A percentile compares a stretch with the other conserved stretches of the same genome.
phyloP scores from a whole-genome alignment of 805 yeast species.

The Scheffersomyces lignosus region DNA sequence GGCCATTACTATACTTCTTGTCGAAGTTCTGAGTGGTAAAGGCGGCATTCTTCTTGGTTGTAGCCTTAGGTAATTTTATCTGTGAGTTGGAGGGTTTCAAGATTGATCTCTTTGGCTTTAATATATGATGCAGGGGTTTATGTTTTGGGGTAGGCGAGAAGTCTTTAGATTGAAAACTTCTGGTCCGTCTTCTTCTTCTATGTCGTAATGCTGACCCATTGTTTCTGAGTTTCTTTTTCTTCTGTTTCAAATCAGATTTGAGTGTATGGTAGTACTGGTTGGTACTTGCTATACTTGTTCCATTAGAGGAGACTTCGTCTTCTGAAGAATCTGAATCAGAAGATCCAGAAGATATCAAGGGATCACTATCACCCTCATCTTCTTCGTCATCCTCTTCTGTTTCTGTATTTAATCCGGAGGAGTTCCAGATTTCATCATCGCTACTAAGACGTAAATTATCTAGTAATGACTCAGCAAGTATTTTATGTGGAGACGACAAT shows the following conservation, averaged over 20 bases:
- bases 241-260: slow-evolving; percentile 11
- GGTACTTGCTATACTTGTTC: slow-evolving; percentile 11
- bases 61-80: not conserved
- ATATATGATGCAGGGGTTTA: slow-evolving; percentile 41
- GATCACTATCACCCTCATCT: slow-evolving; percentile 8
- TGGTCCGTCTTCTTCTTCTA: slow-evolving; percentile 3
- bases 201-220: slow-evolving; percentile 2
- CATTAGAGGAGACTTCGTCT: not conserved
- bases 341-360: slow-evolving; percentile 2
- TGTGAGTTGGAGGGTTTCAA: slow-evolving; percentile 20
- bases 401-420: slow-evolving; percentile 26
- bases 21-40: slow-evolving; percentile 1
- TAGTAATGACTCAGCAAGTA: slow-evolving; percentile 8
- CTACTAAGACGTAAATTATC: slow-evolving; percentile 12
- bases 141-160: slow-evolving; percentile 40
- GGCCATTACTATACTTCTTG: slow-evolving; percentile 5
- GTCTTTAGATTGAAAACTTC: slow-evolving; percentile 4
- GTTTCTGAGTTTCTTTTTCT: slow-evolving; percentile 10
- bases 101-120: slow-evolving; percentile 44
- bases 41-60: not conserved
- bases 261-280: slow-evolving; percentile 21
- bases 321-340: slow-evolving; percentile 6
- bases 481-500: slow-evolving; percentile 8
- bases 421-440: slow-evolving; percentile 22
- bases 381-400: slow-evolving; percentile 17